Percentiles rank a stretch among this genome's conserved stretches.
Evolutionary conservation across 305 asterid genomes (phyloP).

Genomic region (Fraxinus sp.): DNA sequence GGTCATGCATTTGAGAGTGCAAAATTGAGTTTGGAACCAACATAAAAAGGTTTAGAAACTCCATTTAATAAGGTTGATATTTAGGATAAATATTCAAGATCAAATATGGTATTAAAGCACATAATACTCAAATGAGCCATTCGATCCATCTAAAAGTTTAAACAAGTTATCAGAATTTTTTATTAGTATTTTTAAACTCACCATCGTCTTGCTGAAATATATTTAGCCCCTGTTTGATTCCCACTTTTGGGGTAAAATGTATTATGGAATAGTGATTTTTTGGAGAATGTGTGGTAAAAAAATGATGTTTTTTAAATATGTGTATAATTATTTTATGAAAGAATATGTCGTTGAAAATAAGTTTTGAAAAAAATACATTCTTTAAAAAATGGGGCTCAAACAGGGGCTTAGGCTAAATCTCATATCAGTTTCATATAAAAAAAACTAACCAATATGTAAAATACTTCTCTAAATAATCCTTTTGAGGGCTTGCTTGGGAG

Average conservation of each 20-base stretch:
- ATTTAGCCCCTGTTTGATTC: too few species aligned
- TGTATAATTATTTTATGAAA: too few species aligned
- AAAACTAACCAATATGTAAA: not conserved
- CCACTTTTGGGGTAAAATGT: too few species aligned
- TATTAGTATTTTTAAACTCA: not conserved
- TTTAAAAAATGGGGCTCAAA: too few species aligned
- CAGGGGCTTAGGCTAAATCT: not conserved
- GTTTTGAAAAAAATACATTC: too few species aligned
- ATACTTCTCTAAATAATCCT: not conserved
- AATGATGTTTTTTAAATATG: too few species aligned
- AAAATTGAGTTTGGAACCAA: not conserved
- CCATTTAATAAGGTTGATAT: not conserved
- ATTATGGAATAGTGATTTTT: too few species aligned
- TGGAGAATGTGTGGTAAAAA: too few species aligned
- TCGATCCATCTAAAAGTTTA: not conserved
- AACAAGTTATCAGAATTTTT: not conserved
- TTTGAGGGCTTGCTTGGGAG: not conserved
- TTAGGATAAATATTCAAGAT: not conserved
- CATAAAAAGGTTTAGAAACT: too few species aligned
- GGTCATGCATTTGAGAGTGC: not conserved
- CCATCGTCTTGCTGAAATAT: not conserved
- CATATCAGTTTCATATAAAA: not conserved
- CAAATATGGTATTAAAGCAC: not conserved
- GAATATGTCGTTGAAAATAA: too few species aligned
- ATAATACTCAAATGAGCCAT: not conserved